Conservation (phyloP, 768 basidiomycete species). For the Xanthoconium stramineum region DNA sequence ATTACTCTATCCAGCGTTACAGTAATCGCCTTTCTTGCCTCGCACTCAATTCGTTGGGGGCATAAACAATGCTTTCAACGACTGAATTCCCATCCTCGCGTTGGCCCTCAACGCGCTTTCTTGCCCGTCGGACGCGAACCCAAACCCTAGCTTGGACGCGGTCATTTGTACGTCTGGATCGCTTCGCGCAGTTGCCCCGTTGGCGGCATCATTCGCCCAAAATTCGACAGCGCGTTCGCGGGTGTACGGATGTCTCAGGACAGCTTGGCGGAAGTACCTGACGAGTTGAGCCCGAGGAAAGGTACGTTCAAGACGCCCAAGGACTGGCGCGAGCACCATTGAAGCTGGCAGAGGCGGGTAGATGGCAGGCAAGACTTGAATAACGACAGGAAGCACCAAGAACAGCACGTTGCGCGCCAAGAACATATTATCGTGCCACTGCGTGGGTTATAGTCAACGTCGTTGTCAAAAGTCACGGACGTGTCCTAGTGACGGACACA, state of each 20-base stretch:
- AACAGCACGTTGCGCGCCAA: conserved; percentile 55
- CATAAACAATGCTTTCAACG: conserved; percentile 24
- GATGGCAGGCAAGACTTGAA: conserved; percentile 41
- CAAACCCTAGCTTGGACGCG: conserved; percentile 45
- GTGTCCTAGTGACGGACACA: neutral
- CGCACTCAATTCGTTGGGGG: conserved; percentile 18
- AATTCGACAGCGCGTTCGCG: conserved; percentile 47
- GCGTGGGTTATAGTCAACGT: neutral
- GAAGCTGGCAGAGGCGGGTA: conserved; percentile 32
- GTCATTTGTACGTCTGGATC: conserved; percentile 47
- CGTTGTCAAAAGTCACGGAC: neutral
- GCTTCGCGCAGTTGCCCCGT: conserved; percentile 47
- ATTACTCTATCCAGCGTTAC: neutral
- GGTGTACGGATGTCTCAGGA: conserved; percentile 50
- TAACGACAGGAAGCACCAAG: conserved; percentile 50
- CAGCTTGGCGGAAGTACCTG: conserved; percentile 54
- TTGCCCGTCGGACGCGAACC: conserved; percentile 23
- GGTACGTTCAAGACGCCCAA: conserved; percentile 33
- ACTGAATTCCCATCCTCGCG: conserved; percentile 26
- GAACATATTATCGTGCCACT: conserved; percentile 69
- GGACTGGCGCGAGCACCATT: conserved; percentile 18
- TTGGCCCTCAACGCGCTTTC: conserved; percentile 25
- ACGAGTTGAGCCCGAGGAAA: conserved; percentile 51
- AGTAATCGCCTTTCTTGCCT: neutral
- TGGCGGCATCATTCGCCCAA: conserved; percentile 55